Percentiles rank a stretch among this genome's conserved stretches.
These are phyloP conservation scores for Babesia microti DNA, from an alignment of 169 alveolate genomes.

Conservation along the genomic window DNA sequence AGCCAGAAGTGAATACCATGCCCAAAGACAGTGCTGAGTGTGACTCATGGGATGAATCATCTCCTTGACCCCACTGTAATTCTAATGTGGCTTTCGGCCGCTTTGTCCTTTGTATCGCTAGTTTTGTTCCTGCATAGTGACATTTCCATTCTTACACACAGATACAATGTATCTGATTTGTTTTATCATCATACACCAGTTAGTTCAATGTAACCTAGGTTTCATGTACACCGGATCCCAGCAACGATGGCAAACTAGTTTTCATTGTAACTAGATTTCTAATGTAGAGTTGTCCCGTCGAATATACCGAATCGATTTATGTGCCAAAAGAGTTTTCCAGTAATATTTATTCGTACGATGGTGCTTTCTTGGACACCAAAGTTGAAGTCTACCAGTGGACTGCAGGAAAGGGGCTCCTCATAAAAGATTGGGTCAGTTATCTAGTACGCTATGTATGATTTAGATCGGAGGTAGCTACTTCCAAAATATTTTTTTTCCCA, in stretches of 20 bases:
- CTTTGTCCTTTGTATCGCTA: too few relatives aligned
- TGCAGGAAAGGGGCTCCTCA: conserved; percentile 22
- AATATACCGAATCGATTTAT: conserved; percentile 41
- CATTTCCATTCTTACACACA: too few relatives aligned
- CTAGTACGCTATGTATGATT: conserved; percentile 43
- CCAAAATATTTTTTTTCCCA: conserved; percentile 20
- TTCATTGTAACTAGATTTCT: conserved; percentile 22
- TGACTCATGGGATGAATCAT: too few relatives aligned
- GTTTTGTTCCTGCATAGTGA: too few relatives aligned
- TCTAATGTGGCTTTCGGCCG: too few relatives aligned
- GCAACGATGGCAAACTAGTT: conserved; percentile 15
- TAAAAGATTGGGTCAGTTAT: conserved; percentile 15
- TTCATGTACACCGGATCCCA: conserved; percentile 25
- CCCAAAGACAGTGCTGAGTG: too few relatives aligned
- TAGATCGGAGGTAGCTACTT: conserved; percentile 14
- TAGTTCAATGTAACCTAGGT: too few relatives aligned
- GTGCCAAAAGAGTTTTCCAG: conserved; percentile 61
- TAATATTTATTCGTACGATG: conserved; percentile 57
- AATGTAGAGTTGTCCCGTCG: conserved; percentile 49
- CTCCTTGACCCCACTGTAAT: too few relatives aligned
- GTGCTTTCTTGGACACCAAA: conserved; percentile 56
- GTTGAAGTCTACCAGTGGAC: conserved; percentile 67
- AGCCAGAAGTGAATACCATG: too few relatives aligned
- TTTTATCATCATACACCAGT: too few relatives aligned
- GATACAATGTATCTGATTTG: too few relatives aligned